These are phyloP conservation scores for Phallus indusiatus DNA, from an alignment of 768 basidiomycete species.

Conservation along the genomic window DNA sequence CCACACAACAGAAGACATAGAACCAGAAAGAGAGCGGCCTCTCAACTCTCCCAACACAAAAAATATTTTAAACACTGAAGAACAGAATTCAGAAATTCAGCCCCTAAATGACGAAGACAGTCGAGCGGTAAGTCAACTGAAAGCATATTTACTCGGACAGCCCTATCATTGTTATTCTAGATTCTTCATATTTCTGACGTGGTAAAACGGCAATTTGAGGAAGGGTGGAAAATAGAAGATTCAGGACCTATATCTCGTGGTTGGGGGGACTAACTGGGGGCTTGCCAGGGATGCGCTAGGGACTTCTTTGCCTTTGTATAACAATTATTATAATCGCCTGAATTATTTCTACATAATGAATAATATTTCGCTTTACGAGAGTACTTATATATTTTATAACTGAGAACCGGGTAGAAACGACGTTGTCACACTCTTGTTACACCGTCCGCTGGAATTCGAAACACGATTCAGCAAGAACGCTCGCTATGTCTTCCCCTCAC, in stretches of 20 bases:
- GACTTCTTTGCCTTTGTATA: not conserved
- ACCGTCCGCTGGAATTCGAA: not conserved
- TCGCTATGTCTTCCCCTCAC: not conserved
- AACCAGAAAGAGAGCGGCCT: not conserved
- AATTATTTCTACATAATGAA: too few species aligned
- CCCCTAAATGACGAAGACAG: not conserved
- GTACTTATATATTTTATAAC: too few species aligned
- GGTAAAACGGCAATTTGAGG: slow-evolving; percentile 1
- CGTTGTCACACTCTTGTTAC: not conserved
- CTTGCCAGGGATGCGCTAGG: not conserved
- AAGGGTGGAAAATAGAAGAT: slow-evolving; percentile 9
- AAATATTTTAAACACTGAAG: not conserved
- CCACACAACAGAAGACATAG: not conserved
- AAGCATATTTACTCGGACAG: not conserved
- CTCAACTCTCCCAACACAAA: not conserved
- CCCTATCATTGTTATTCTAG: not conserved
- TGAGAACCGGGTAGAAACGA: too few species aligned
- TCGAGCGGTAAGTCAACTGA: not conserved
- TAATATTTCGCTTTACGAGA: too few species aligned
- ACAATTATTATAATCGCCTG: not conserved
- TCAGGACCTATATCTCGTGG: slow-evolving; percentile 5
- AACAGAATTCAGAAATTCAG: not conserved
- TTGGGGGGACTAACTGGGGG: slow-evolving; percentile 1
- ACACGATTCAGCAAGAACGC: not conserved
- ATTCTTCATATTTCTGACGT: not conserved